Evolutionary conservation across 148 eudicot genomes (phyloP).

Genomic region (Fagopyrum esculentum): DNA sequence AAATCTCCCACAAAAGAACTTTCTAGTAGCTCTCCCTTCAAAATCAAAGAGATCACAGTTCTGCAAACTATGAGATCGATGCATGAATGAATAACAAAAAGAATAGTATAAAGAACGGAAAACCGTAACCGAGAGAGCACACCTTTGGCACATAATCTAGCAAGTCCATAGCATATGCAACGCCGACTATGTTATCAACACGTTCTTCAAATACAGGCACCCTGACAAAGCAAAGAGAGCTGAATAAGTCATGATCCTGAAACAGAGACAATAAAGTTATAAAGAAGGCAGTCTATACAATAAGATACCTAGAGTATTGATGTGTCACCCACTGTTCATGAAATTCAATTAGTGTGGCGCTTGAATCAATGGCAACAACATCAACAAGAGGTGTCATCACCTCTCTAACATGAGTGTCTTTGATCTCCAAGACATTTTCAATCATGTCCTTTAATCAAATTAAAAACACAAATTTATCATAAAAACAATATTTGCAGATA

Average conservation of each 20-base stretch:
- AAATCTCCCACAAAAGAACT: slow-evolving; percentile 76
- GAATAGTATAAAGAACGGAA: neutral
- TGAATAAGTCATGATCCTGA: slow-evolving; percentile 12
- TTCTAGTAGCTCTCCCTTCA: slow-evolving; percentile 91
- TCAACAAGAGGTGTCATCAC: slow-evolving; percentile 99
- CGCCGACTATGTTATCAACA: slow-evolving; percentile 91
- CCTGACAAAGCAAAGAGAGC: slow-evolving; percentile 28
- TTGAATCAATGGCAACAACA: slow-evolving; percentile 93
- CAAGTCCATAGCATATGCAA: slow-evolving; percentile 98
- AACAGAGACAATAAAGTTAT: neutral
- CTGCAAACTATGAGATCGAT: slow-evolving; percentile 49
- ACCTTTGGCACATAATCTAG: slow-evolving; percentile 87
- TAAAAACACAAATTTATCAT: neutral
- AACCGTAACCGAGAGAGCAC: slow-evolving; percentile 15
- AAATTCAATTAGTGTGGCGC: slow-evolving; percentile 90
- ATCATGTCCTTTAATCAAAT: slow-evolving; percentile 81
- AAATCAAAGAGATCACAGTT: slow-evolving; percentile 45
- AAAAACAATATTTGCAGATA: neutral
- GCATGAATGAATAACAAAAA: slow-evolving; percentile 22
- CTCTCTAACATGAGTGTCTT: slow-evolving; percentile 96
- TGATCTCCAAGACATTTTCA: slow-evolving; percentile 95
- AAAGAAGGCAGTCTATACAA: too few relatives aligned
- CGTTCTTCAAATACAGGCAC: slow-evolving; percentile 97
- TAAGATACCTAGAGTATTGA: slow-evolving; percentile 82
- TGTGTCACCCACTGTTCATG: slow-evolving; percentile 86